Evolutionary conservation across 108 stramenopile species (phyloP).

Genomic region (Cyclotella cryptica): DNA sequence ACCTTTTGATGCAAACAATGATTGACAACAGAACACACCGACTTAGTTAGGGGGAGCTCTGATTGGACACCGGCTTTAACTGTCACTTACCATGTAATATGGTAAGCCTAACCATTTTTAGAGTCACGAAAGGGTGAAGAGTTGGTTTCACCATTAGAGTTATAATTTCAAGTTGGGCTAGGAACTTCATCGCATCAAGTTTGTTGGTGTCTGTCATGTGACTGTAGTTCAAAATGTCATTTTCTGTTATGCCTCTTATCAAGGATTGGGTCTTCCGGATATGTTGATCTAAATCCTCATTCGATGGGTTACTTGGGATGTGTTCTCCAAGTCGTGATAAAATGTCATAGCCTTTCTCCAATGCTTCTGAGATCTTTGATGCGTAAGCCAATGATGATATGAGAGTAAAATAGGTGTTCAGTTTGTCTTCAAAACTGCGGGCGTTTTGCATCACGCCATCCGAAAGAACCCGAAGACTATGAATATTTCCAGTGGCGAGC

Average conservation of each 20-base stretch:
- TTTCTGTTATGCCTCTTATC: conserved; percentile 19
- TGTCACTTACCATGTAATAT: conserved; percentile 5
- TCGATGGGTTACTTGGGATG: conserved; percentile 3
- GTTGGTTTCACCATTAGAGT: not conserved
- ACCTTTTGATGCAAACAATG: not conserved
- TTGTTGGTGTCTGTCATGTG: conserved; percentile 14
- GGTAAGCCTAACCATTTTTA: conserved; percentile 23
- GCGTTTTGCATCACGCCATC: conserved; percentile 7
- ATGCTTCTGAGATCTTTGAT: conserved; percentile 3
- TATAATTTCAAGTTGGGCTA: not conserved
- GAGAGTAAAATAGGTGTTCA: not conserved
- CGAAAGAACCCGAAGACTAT: not conserved
- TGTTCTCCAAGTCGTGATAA: conserved; percentile 26
- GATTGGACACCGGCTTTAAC: no score
- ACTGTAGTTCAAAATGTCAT: conserved; percentile 7
- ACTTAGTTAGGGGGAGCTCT: not conserved
- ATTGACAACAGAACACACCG: no score
- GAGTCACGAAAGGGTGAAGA: not conserved
- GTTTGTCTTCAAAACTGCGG: conserved; percentile 21
- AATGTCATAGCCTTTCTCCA: not conserved
- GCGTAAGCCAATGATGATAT: not conserved
- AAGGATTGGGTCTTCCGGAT: conserved; percentile 3
- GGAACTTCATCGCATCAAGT: conserved; percentile 27
- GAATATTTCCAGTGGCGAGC: conserved; percentile 1
- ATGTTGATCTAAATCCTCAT: not conserved